Base-by-base conservation (phyloP, 2,329 filamentous ascomycete genomes). In the Penicillium sp. region DNA sequence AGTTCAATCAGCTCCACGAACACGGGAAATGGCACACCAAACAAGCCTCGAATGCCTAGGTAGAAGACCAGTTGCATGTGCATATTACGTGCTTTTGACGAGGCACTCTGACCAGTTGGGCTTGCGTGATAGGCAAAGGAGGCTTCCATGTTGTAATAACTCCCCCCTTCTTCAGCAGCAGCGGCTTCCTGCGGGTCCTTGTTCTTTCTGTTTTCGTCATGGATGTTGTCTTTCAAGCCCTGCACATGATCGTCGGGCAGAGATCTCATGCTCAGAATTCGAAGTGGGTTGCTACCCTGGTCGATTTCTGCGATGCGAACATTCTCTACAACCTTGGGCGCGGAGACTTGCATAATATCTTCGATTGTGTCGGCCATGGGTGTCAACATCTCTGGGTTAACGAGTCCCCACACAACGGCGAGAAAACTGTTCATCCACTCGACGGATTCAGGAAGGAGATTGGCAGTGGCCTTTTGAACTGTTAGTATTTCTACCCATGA, bases 31-130 rank as follows among this genome's bases (percentile, higher is more conserved):
- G 92, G 92, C 0, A 96, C 87, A 29, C 93, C 93, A 65, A 97
- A 94, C 6, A 97, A 81, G 0, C 93, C 93, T 70, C 90, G 91
- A 70, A 96, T 80, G 57, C 94, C 94, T 1, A 97, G 83, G 64
- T 97, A 97, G 73, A 99, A 97, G 9, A 97, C 86, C 15, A 97
- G 77, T 68, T 96, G 89, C 91, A 97, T 96, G 69, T 96, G 93
- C 91, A 97, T 96, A 72, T 97, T 97, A 65, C 89, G 86, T 6
- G 92, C 91, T 75, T 93, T 94, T 45, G 90, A 89, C 2, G 90
- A 89, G 15, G 91, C 83, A 48, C 87, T 84, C 57, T 81, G 80
- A 6, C 85, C 82, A 2, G 85, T 88, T 13, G 92, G 92, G 71
- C 88, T 86, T 10, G 93, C 91, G 69, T 97, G 92, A 72, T 97